Evolutionary conservation across 2,329 filamentous ascomycete genomes (phyloP), one percentile per base, ranked within the genome.

Genomic region (Fusarium euwallaceae): DNA sequence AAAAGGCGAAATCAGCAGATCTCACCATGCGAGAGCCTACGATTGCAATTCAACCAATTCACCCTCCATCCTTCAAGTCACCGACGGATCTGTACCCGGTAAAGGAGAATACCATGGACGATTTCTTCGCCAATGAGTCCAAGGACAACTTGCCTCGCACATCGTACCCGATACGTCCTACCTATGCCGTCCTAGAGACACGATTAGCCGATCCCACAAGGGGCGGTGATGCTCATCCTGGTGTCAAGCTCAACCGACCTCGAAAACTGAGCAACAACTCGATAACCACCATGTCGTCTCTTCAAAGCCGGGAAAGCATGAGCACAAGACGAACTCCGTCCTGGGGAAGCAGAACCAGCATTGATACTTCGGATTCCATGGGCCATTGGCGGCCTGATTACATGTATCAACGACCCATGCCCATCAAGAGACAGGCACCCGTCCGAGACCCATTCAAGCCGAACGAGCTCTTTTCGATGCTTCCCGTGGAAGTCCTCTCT

Each of bases 401-500:
- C 64, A 70, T 73, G 65, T 75, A 71, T 55, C 74, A 76, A 43
- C 70, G 74, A 22, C 76, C 78, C 45, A 72, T 76, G 66, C 71
- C 75, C 8, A 56, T 76, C 32, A 78, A 78, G 62, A 69, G 66
- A 17, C 65, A 72, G 37, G 45, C 73, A 7, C 62, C 71, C 10
- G 53, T 59, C 24, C 72, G 69, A 29, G 69, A 81, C 79, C 65
- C 82, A 80, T 36, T 80, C 80, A 73, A 82, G 37, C 86, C 85
- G 0, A 87, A 88, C 16, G 89, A 90, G 75, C 80, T 88, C 8
- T 89, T 92, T 68, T 84, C 84, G n/a, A 84, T 84, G 22, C 75
- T 92, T 17, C 90, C 90, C 0, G 86, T 86, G n/a, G 89, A 91
- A 76, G 88, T 92, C 2, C 79, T 92, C 55, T 84, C 87, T 61